Conservation (phyloP, 257 asterid genomes). For the Petrea volubilis region DNA sequence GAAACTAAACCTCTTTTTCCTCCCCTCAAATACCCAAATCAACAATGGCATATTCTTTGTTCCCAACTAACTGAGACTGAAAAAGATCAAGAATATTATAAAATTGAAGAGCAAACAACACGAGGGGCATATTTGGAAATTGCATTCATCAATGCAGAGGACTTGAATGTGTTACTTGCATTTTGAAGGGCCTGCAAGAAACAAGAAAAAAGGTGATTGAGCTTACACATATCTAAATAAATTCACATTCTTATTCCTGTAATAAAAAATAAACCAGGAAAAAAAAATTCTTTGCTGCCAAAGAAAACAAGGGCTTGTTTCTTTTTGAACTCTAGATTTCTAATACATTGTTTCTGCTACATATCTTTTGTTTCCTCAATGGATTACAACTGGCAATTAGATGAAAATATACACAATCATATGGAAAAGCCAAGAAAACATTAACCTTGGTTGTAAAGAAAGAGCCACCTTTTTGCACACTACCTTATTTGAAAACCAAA, state of each 20-base stretch:
- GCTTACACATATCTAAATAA: not conserved
- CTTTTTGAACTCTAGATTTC: not conserved
- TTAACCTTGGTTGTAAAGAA: conserved; percentile 61
- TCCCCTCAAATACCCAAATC: conserved; percentile 33
- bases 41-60: conserved; percentile 19
- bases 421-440: conserved; percentile 12
- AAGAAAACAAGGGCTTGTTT: not conserved
- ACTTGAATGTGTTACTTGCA: conserved; percentile 1
- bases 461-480: conserved; percentile 30
- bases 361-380: conserved; percentile 7
- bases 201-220: not conserved
- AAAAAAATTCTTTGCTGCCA: not conserved
- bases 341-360: not conserved
- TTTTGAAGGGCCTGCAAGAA: conserved; percentile 23
- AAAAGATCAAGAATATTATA: conserved; percentile 4
- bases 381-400: conserved; percentile 37
- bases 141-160: conserved; percentile 7
- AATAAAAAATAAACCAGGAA: not conserved
- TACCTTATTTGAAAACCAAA: conserved; percentile 24
- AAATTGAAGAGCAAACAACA: not conserved
- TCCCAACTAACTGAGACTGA: not conserved
- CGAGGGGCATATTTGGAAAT: not conserved
- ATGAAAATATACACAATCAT: conserved; percentile 6
- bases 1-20: conserved; percentile 11
- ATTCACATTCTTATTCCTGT: conserved; percentile 1